These are phyloP conservation scores for Penicillium egyptiacum DNA, from an alignment of 495 filamentous ascomycete genomes.

Conservation along the genomic window DNA sequence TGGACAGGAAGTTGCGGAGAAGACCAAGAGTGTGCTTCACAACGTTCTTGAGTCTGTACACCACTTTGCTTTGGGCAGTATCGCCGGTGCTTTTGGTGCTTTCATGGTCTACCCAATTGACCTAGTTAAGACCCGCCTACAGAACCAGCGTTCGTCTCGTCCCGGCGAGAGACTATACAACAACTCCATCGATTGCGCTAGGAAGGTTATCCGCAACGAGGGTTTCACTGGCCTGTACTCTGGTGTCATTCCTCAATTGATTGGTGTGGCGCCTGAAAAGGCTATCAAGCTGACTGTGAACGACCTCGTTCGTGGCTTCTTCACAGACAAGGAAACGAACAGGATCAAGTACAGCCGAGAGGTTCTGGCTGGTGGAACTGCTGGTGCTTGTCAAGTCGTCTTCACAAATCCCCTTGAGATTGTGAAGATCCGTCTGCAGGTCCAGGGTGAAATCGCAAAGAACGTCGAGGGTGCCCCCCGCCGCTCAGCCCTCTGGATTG, in stretches of 20 bases:
- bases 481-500: conserved; percentile 95
- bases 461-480: conserved; percentile 77
- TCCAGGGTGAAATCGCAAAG: conserved; percentile 94
- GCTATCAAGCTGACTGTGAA: conserved; percentile 99
- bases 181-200: conserved; percentile 91
- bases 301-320: conserved; percentile 78
- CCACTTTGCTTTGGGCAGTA: conserved; percentile 82
- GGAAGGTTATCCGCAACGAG: conserved; percentile 90
- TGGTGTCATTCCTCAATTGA: conserved; percentile 89
- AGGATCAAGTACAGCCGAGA: conserved; percentile 72
- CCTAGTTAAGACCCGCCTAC: conserved; percentile 97
- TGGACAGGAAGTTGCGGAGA: conserved; percentile 47
- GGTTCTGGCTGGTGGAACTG: conserved; percentile 82
- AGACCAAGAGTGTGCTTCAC: conserved; percentile 57
- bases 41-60: conserved; percentile 75
- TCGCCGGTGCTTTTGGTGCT: conserved; percentile 94
- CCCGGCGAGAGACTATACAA: conserved; percentile 90
- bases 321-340: conserved; percentile 72
- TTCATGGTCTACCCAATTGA: conserved; percentile 99
- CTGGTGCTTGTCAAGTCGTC: conserved; percentile 94
- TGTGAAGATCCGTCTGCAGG: conserved; percentile 97
- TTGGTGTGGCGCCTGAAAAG: conserved; percentile 97
- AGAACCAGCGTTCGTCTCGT: conserved; percentile 82
- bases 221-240: conserved; percentile 88
- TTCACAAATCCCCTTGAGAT: conserved; percentile 98